Evolutionary conservation across 805 yeast genomes (phyloP), one percentile per base, ranked within the genome.

Genomic region (Cyberlindnera veronae): DNA sequence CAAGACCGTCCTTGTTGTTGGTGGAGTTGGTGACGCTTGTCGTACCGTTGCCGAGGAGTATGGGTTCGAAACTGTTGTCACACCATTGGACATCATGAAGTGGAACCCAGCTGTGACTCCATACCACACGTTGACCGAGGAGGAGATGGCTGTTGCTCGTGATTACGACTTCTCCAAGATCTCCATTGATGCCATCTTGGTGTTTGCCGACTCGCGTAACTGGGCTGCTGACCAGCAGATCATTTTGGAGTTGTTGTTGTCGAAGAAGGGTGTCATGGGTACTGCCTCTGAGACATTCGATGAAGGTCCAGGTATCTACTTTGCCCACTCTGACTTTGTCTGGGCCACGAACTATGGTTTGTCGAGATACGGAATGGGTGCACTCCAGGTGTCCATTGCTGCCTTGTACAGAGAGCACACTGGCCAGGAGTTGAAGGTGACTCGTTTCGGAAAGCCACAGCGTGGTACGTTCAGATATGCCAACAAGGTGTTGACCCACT

Each of bases 151-250:
- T 16, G 73, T 74, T 42, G 74, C 81, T 29, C 52, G 52, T 21
- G 67, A 67, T 40, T 76, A 71, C 37, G 95, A 88, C 60, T 85
- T 86, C 58, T 69, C 79, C 28, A 75, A 81, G 58, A 68, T 75
- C 28, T 62, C 71, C 16, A 84, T 88, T 47, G 90, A 88, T 48
- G 95, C 91, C 12, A 83, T 88, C 42, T 67, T 88, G 58, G 95
- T 87, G 32, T 88, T 88, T 69, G 95, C 95, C 10, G 96, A 88
- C 66, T 81, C 93, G 7, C 75, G 95, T 64, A 88, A 86, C 58
- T 86, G 95, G 95, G 95, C 95, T 31, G 88, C 87, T 21, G 96
- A 88, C 63, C 89, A 86, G 62, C 96, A 88, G 63, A 85, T 88
- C 58, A 85, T 87, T 46, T 68, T 86, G 58, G 96, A 88, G 57